Conservation (phyloP, 140 eudicot genomes). For the Bidens hawaiensis region DNA sequence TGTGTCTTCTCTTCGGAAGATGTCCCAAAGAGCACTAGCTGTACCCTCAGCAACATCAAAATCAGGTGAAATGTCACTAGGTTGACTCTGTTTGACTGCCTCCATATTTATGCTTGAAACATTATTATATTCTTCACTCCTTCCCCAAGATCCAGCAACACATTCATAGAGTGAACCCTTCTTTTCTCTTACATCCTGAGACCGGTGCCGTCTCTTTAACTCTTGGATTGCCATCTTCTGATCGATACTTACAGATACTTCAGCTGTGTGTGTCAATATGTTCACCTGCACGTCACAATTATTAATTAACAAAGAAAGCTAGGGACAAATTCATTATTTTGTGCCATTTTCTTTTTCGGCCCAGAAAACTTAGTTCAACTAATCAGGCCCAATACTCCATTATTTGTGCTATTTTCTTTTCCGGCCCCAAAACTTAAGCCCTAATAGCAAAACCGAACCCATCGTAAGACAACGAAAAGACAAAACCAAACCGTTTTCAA, state of each 20-base stretch:
- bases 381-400: too few relatives aligned
- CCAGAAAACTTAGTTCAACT: too few relatives aligned
- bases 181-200: conserved; percentile 56
- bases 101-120: conserved; percentile 9
- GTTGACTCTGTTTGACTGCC: neutral
- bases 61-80: neutral
- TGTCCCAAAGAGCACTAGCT: conserved; percentile 84
- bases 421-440: too few relatives aligned
- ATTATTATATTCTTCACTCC: neutral
- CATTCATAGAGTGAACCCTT: neutral
- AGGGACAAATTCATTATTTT: too few relatives aligned
- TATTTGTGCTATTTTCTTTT: too few relatives aligned
- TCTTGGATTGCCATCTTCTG: conserved; percentile 43
- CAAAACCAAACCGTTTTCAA: too few relatives aligned
- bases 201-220: conserved; percentile 52
- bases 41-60: conserved; percentile 15
- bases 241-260: conserved; percentile 35
- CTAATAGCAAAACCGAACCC: too few relatives aligned
- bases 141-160: conserved; percentile 1
- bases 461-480: too few relatives aligned
- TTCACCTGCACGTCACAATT: conserved; percentile 47
- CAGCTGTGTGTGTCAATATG: conserved; percentile 64
- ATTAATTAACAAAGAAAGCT: too few relatives aligned
- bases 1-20: conserved; percentile 78
- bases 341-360: too few relatives aligned